Evolutionary conservation across 306 rosid genomes (phyloP), one percentile per base, ranked within the genome.

Genomic region (Mimosa bimucronata): DNA sequence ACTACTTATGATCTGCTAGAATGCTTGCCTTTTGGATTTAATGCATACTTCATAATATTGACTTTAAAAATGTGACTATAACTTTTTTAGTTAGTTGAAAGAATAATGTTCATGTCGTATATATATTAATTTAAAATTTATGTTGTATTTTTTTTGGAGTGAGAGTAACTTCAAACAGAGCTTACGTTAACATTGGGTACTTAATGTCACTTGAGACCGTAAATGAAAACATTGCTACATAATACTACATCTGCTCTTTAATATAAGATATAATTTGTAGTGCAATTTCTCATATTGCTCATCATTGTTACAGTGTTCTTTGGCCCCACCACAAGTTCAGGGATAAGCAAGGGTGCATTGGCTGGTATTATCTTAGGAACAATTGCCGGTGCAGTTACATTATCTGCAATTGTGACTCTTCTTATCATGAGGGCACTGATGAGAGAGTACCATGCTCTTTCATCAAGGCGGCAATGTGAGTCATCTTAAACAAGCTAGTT

Each of bases 281-380:
- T 34, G 38, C 38, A 3, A 72, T 34, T 34, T 46, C 79, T 86
- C 44, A 76, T 50, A 57, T 18, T 66, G 77, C 79, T 79, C 73
- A 8, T 71, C 82, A 42, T 79, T 80, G 80, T 86, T 78, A 58
- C 95, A 95, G 99, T 0, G 31, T 58, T 58, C 41, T 7, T 44
- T 64, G 0, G 8, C 74, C 1, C 23, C 58, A 23, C 85, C 23
- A 21, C 81, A 71, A 87, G 86, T 50, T 85, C 91, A 38, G 82
- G 82, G 71, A 65, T 96, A 81, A 82, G 97, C 83, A 88, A 77
- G 4, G 94, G 94, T 7, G 92, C 96, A 9, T 66, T 93, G 84
- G 92, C 73, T 62, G 97, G 98, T 75, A 79, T 90, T 76, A 44
- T 93, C 85, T 19, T 96, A 61, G 99, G 97, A 79, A 76, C 90